phyloP scores from a whole-genome alignment of 441 rosid species.

The Metrosideros polymorpha region DNA sequence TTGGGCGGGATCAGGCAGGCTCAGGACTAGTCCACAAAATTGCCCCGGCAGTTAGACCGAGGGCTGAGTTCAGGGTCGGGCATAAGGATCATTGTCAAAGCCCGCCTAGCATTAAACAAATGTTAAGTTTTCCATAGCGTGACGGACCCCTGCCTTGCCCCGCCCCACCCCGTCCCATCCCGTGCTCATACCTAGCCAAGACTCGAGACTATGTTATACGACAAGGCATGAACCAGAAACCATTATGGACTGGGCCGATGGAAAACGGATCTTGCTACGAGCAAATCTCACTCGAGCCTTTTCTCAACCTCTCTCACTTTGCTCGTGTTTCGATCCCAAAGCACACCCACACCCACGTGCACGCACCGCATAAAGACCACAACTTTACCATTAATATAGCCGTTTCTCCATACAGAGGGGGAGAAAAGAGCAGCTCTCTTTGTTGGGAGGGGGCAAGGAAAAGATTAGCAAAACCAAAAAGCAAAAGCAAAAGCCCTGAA shows the following conservation, averaged over 20 bases:
- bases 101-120: neutral
- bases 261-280: neutral
- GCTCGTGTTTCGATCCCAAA: neutral
- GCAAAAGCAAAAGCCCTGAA: neutral
- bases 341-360: neutral
- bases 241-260: neutral
- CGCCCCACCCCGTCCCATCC: neutral
- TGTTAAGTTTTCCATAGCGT: too few species aligned
- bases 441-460: neutral
- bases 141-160: too few species aligned
- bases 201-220: neutral
- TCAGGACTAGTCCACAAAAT: neutral
- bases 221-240: neutral
- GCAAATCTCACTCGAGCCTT: neutral
- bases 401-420: neutral
- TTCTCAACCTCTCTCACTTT: neutral
- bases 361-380: neutral
- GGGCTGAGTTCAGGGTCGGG: too few species aligned
- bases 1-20: neutral
- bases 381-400: neutral
- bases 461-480: neutral
- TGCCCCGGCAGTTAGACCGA: neutral
- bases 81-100: neutral
- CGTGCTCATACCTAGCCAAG: neutral
- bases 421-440: neutral